Base-by-base conservation (phyloP, 192 early-diverging fungal species). In the Oehlia diaphana region DNA sequence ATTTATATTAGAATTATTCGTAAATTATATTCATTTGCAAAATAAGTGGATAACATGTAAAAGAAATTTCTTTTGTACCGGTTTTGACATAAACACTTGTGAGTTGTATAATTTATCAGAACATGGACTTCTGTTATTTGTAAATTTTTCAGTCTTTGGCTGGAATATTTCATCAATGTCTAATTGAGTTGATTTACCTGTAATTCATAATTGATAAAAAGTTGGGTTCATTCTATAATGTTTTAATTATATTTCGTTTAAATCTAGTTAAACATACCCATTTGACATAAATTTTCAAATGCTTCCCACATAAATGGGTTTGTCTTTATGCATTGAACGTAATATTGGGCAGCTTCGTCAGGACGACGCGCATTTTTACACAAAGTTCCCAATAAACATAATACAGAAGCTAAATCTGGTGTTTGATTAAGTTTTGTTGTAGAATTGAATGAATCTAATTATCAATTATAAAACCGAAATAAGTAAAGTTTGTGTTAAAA, bases 251-350 rank as follows among this genome's bases (percentile, higher is more conserved):
- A 23, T 33, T 31, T 31, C 2, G 8, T 9, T 37, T 37, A 53
- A 42, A 44, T 44, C 26, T 28, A 26, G 62, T 35, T 13, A 26
- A 73, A 64, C 13, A 49, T 84, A 89, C 88, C 88, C 58, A 89
- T 74, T 74, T 88, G 82, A 65, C 87, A 89, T 35, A 89, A 77
- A 12, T 66, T 71, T 53, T 89, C 88, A 68, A 83, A 87, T 9
- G 87, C 84, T 44, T 85, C 84, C 88, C 88, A 89, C 50, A 88
- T 63, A 73, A 88, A 85, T 39, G 88, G 88, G 70, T 84, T 86
- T 61, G 75, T 65, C 13, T 84, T 75, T 4, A 89, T 62, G 16
- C 82, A 82, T 21, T 82, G 62, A n/a, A 77, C 74, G 28, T 84
- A 89, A 65, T 85, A 81, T 62, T 69, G 77, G 42, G 81, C 74